Evolutionary conservation across 2,329 filamentous ascomycete genomes (phyloP), one percentile per base, ranked within the genome.

Genomic region (Curvularia sp.): DNA sequence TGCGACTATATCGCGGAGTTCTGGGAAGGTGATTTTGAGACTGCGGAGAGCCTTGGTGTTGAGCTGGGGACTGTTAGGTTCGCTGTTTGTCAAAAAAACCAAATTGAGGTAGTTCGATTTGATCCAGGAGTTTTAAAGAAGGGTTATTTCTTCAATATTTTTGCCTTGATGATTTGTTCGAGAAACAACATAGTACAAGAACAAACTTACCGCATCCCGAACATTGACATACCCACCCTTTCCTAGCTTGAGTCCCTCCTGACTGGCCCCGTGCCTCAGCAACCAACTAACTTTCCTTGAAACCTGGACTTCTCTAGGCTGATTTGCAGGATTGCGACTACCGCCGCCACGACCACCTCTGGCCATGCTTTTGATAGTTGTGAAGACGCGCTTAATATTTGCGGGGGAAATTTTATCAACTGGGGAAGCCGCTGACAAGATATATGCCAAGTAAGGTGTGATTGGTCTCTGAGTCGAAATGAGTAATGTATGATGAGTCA

Each of bases 21-120:
- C 94, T 2, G 83, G 79, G 57, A 97, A 85, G 0, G 89, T 90
- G n/a, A 90, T 85, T 61, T 90, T 83, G 9, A 96, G 82, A 4
- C 85, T 86, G 62, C 85, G 86, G 54, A 97, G 78, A 44, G 83
- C 84, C 51, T 81, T 81, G 74, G 85, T 87, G 68, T 79, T 77
- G 35, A 89, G 80, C 82, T 86, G 62, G 18, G n/a, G 8, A 15
- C 7, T 49, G 52, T 64, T 24, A 66, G 22, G 65, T 57, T 26
- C 38, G 20, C 4, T 39, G 2, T 13, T 5, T 31, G 3, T n/a
- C n/a, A 20, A 18, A 18, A n/a, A 47, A 47, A 2, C 6, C 22
- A 24, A 28, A 28, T 28, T 8, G 26, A 28, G 8, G 3, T 28
- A 4, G 5, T 28, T 4, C 8, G 2, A 1, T 28, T 8, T 28